A percentile compares a stretch with the other conserved stretches of the same genome.
These are phyloP conservation scores for Heterococcus sp. DNA, from an alignment of 108 stramenopile species.

Conservation along the genomic window DNA sequence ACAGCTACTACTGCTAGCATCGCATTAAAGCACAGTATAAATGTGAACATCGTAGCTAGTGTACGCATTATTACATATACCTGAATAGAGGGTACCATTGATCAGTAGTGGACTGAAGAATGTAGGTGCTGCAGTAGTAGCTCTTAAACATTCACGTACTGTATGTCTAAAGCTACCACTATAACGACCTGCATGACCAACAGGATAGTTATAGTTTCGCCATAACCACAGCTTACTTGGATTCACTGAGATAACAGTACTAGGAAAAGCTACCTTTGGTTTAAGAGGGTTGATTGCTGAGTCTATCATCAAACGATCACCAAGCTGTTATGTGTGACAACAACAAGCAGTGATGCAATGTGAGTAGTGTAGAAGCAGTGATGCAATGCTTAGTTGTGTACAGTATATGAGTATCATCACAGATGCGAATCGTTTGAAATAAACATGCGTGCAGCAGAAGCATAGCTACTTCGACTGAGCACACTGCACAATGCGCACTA, in stretches of 20 bases:
- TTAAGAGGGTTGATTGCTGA: constrained; percentile 16
- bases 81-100: constrained; percentile 43
- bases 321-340: too few relatives aligned
- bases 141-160: constrained; percentile 45
- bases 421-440: too few relatives aligned
- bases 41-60: neutral
- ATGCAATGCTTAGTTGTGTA: too few relatives aligned
- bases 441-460: too few relatives aligned
- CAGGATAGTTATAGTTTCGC: constrained; percentile 50
- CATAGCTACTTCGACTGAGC: too few relatives aligned
- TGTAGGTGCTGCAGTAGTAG: constrained; percentile 57
- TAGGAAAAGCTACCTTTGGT: constrained; percentile 25
- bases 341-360: too few relatives aligned
- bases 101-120: constrained; percentile 51
- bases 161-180: constrained; percentile 44
- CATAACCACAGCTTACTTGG: constrained; percentile 43
- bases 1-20: too few relatives aligned
- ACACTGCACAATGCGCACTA: too few relatives aligned
- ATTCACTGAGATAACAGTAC: constrained; percentile 40
- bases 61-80: too few relatives aligned
- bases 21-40: neutral
- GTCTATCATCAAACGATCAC: constrained; percentile 28
- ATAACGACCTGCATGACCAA: constrained; percentile 17
- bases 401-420: too few relatives aligned
- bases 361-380: too few relatives aligned